phyloP scores from a whole-genome alignment of 2,329 filamentous ascomycete genomes.

The Ophiocordyceps camponoti-rufipedis region DNA sequence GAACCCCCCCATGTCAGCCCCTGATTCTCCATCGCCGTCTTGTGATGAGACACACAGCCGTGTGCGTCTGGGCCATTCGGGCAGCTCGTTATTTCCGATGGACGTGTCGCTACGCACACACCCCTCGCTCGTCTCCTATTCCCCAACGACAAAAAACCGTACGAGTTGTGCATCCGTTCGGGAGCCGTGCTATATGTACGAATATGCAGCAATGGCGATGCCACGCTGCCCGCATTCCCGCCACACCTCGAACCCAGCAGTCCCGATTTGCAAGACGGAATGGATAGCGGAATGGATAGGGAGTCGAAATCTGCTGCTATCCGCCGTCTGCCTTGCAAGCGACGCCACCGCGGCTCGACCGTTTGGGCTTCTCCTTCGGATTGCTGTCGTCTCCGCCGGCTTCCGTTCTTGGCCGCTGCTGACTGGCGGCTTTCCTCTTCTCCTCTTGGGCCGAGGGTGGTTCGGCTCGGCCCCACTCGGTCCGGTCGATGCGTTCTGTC shows the following conservation, averaged over 20 bases:
- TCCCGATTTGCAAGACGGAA: no score
- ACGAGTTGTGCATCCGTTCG: background rate
- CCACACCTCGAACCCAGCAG: background rate
- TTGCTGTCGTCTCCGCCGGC: background rate
- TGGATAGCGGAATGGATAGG: no score
- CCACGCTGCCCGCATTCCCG: background rate
- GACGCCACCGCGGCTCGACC: background rate
- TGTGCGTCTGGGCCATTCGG: background rate
- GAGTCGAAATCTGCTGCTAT: no score
- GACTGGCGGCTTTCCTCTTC: background rate
- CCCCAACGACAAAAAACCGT: background rate
- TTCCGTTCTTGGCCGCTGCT: background rate
- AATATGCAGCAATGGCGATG: background rate
- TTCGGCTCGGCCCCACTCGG: background rate
- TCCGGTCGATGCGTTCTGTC: background rate
- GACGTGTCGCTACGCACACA: background rate
- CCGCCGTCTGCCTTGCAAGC: no score
- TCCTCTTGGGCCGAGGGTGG: background rate
- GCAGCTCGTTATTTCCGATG: background rate
- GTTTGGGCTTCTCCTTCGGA: background rate
- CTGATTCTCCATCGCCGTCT: background rate
- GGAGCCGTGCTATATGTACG: background rate
- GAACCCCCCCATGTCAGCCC: background rate
- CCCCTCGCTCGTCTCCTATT: background rate
- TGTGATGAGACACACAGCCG: background rate